phyloP scores from a whole-genome alignment of 176 grass and related monocot genomes.

The Calamus simplicifolius region DNA sequence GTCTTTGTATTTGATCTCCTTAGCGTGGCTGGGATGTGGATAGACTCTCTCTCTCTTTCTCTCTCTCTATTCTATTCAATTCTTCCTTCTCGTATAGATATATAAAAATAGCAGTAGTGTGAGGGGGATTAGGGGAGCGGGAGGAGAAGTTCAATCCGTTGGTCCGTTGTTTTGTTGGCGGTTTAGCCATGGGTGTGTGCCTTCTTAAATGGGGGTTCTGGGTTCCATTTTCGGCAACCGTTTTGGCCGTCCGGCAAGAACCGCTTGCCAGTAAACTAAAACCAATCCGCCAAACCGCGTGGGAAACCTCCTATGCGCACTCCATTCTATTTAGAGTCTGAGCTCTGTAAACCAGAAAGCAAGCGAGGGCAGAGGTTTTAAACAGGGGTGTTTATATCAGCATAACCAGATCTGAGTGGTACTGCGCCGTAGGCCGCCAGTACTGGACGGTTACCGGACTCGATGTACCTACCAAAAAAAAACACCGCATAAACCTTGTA shows the following conservation, averaged over 20 bases:
- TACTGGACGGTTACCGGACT: no score
- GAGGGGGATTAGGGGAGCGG: no score
- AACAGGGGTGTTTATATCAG: no score
- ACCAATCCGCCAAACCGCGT: conserved; percentile 2
- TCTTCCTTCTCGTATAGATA: no score
- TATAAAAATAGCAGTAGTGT: no score
- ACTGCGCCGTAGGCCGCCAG: no score
- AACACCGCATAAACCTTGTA: no score
- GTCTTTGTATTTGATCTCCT: background rate
- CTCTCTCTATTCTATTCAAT: background rate
- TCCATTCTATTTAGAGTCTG: background rate
- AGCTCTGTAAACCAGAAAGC: no score
- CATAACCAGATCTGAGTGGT: no score
- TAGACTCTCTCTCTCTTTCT: background rate
- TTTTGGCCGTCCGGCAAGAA: background rate
- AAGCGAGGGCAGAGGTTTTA: no score
- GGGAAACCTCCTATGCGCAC: background rate
- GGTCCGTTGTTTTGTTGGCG: conserved; percentile 14
- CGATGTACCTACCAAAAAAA: no score
- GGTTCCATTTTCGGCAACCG: conserved; percentile 17
- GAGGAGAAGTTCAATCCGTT: conserved; percentile 4
- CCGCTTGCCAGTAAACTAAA: background rate
- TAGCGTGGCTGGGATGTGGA: background rate
- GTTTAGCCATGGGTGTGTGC: conserved; percentile 12
- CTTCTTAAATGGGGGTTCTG: background rate